Conservation (phyloP, 1,139 yeast genomes). For the Wickerhamomyces sp. region DNA sequence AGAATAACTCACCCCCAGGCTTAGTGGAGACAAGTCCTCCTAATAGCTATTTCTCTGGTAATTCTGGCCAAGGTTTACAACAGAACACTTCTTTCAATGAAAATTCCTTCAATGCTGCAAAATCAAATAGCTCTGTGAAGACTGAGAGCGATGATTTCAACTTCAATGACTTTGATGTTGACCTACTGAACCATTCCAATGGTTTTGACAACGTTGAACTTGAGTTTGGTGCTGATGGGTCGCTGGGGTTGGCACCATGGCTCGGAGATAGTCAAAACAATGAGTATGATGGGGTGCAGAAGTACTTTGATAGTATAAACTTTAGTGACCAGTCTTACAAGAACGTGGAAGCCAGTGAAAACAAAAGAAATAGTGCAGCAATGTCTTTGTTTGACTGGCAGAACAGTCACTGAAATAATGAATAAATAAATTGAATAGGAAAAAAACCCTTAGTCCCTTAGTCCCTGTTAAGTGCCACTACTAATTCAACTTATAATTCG, state of each 20-base stretch:
- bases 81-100: too few relatives aligned
- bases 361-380: too few relatives aligned
- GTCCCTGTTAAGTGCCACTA: too few relatives aligned
- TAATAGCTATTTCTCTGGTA: too few relatives aligned
- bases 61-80: too few relatives aligned
- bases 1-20: neutral
- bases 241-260: constrained; percentile 58
- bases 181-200: constrained; percentile 1
- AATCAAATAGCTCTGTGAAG: neutral
- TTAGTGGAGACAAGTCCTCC: constrained; percentile 2
- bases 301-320: neutral
- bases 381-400: constrained; percentile 24
- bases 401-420: constrained; percentile 8
- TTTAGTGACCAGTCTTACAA: too few relatives aligned
- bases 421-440: too few relatives aligned
- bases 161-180: constrained; percentile 1
- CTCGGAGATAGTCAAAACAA: constrained; percentile 23
- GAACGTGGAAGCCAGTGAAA: neutral
- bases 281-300: neutral
- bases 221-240: constrained; percentile 62
- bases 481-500: too few relatives aligned
- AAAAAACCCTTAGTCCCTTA: too few relatives aligned
- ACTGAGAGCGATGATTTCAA: neutral
- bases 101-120: neutral
- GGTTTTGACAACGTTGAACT: constrained; percentile 16